Evolutionary conservation across 306 rosid species (phyloP).

Genomic region (Citrullus colocynthis): DNA sequence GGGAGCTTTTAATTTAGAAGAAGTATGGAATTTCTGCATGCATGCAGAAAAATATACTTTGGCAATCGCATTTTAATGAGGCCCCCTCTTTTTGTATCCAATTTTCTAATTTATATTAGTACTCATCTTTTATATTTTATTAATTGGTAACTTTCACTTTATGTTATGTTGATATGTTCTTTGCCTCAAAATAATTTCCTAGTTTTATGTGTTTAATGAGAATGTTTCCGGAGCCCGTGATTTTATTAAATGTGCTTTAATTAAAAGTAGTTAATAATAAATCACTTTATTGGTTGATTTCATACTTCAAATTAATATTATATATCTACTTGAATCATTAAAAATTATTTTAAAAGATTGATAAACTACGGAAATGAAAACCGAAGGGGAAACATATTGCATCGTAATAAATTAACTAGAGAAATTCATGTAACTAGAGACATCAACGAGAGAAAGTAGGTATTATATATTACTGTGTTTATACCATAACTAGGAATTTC

Average conservation of each 20-base stretch:
- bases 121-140: neutral
- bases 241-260: neutral
- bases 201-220: neutral
- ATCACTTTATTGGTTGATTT: neutral
- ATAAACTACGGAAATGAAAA: neutral
- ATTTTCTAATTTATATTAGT: constrained; percentile 6
- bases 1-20: neutral
- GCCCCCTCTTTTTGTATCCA: neutral
- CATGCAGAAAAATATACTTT: neutral
- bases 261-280: neutral
- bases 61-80: neutral
- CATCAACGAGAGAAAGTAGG: neutral
- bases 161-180: neutral
- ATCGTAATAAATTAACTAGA: neutral
- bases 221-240: neutral
- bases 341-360: neutral
- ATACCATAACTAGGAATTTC: too few relatives aligned
- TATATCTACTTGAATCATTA: neutral
- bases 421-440: neutral
- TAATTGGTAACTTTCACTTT: neutral
- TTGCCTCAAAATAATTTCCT: neutral
- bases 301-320: neutral
- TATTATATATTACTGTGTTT: too few relatives aligned
- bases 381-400: neutral
- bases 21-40: constrained; percentile 3